Conservation (phyloP, 225 moss, liverwort and hornwort genomes). For the Physcomitrium patens region DNA sequence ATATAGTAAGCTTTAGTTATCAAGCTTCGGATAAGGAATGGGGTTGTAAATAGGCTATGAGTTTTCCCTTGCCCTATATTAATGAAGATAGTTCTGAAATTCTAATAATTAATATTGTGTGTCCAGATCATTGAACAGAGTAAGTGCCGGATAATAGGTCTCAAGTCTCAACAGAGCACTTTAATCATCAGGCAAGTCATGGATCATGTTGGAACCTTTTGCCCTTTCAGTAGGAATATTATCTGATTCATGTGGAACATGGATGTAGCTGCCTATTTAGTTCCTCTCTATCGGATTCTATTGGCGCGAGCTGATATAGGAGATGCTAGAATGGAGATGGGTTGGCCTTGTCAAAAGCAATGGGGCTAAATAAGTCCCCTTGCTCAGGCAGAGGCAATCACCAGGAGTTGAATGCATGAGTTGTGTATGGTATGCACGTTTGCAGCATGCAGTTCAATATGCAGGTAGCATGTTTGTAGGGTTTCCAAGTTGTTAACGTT, state of each 20-base stretch:
- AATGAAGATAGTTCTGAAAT: slow-evolving; percentile 25
- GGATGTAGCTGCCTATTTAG: neutral
- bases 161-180: slow-evolving; percentile 84
- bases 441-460: neutral
- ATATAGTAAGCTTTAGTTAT: neutral
- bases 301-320: slow-evolving; percentile 14
- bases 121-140: slow-evolving; percentile 91
- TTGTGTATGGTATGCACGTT: slow-evolving; percentile 6
- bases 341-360: slow-evolving; percentile 7
- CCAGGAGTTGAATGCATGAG: slow-evolving; percentile 14
- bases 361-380: neutral
- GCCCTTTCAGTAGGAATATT: neutral
- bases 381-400: slow-evolving; percentile 6
- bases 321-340: slow-evolving; percentile 20
- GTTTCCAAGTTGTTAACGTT: slow-evolving; percentile 6
- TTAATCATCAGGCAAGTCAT: slow-evolving; percentile 84
- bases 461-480: slow-evolving; percentile 3
- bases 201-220: slow-evolving; percentile 15
- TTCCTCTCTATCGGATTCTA: slow-evolving; percentile 10
- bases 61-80: neutral
- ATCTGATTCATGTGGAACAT: slow-evolving; percentile 5
- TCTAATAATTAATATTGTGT: slow-evolving; percentile 26
- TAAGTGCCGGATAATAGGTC: slow-evolving; percentile 86
- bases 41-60: neutral
- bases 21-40: slow-evolving; percentile 8